phyloP scores from a whole-genome alignment of 306 rosid genomes.

The Urtica urens region DNA sequence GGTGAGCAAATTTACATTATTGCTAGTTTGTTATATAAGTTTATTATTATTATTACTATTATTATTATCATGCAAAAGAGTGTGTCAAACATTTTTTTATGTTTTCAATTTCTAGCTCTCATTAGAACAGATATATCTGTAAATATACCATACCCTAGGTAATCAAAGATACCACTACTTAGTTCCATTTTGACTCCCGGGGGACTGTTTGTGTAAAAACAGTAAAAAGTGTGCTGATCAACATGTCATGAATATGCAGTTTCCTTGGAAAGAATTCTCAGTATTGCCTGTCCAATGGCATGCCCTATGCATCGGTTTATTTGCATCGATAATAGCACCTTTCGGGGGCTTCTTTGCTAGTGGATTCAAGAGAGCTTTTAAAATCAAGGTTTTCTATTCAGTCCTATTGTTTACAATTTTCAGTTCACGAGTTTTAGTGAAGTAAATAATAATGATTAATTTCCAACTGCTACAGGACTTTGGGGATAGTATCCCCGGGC shows the following conservation, averaged over 20 bases:
- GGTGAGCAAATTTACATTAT: constrained; percentile 36
- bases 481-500: constrained; percentile 98
- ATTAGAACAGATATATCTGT: neutral
- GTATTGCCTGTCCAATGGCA: constrained; percentile 89
- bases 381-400: constrained; percentile 57
- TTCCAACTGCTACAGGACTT: constrained; percentile 55
- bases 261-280: constrained; percentile 72
- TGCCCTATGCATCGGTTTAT: constrained; percentile 76
- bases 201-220: neutral
- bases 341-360: constrained; percentile 99
- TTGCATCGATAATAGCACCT: constrained; percentile 95
- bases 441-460: constrained; percentile 4
- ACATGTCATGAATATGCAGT: constrained; percentile 28
- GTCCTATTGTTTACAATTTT: too few species aligned
- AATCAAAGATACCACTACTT: too few species aligned
- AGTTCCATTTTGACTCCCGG: too few species aligned
- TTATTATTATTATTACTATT: neutral
- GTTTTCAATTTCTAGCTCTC: neutral
- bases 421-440: constrained; percentile 3
- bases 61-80: too few species aligned
- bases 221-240: neutral
- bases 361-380: constrained; percentile 97
- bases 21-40: constrained; percentile 1
- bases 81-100: too few species aligned
- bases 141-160: too few species aligned